A percentile compares a stretch with the other conserved stretches of the same genome.
Evolutionary conservation across 768 basidiomycete species (phyloP).

Genomic region (Mycena vitilis): DNA sequence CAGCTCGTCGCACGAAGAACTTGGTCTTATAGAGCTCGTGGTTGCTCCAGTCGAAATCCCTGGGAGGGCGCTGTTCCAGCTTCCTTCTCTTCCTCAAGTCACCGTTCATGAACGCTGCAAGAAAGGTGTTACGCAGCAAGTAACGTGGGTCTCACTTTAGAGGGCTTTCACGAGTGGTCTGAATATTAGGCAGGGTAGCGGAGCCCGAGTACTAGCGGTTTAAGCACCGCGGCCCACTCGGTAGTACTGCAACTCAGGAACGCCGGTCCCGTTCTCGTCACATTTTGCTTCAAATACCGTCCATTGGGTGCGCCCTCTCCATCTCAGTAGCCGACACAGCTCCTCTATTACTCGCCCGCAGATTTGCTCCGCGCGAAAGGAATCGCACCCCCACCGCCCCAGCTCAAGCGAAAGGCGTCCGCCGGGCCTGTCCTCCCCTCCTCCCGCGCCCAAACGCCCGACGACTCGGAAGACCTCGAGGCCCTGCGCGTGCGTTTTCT

Average conservation of each 20-base stretch:
- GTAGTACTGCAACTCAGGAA: background rate
- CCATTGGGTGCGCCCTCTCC: conserved; percentile 6
- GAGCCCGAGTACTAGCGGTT: background rate
- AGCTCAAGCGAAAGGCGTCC: conserved; percentile 18
- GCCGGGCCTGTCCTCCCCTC: background rate
- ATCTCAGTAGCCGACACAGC: too few relatives aligned
- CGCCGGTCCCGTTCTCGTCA: conserved; percentile 7
- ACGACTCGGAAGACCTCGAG: background rate
- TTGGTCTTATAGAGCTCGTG: conserved; percentile 1
- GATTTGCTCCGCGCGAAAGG: conserved; percentile 3
- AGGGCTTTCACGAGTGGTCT: background rate
- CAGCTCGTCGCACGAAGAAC: conserved; percentile 1
- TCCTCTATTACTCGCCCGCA: too few relatives aligned
- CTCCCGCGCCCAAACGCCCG: background rate
- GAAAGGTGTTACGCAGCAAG: conserved; percentile 33
- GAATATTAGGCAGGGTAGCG: conserved; percentile 6
- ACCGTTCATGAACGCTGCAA: conserved; percentile 28
- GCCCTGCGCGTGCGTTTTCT: conserved; percentile 12
- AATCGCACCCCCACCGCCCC: conserved; percentile 8
- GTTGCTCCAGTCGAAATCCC: background rate
- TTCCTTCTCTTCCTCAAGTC: conserved; percentile 42
- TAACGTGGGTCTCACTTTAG: background rate
- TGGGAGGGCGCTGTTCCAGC: background rate
- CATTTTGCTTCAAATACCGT: conserved; percentile 26
- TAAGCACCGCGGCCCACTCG: background rate